Conservation (phyloP, 495 filamentous ascomycete species). For the Pyronema omphalodes region DNA sequence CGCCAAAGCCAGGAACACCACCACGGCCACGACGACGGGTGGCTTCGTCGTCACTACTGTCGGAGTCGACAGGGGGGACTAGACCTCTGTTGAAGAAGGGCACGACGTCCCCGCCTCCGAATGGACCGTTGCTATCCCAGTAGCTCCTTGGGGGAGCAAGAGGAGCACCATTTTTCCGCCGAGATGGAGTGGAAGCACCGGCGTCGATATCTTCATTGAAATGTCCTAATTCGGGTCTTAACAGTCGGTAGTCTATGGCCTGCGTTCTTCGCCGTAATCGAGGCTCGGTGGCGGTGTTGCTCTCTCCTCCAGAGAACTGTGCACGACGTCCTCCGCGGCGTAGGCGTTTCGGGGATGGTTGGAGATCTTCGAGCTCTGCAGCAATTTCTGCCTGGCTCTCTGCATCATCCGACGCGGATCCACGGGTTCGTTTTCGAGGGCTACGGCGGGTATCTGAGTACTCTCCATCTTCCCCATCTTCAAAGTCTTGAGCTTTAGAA, state of each 20-base stretch:
- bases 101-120: slow-evolving; percentile 62
- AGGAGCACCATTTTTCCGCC: slow-evolving; percentile 35
- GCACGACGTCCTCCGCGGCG: slow-evolving; percentile 37
- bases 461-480: slow-evolving; percentile 18
- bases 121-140: slow-evolving; percentile 75
- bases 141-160: slow-evolving; percentile 43
- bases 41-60: slow-evolving; percentile 88
- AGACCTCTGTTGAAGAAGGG: slow-evolving; percentile 57
- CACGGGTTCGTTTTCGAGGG: background rate
- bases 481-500: slow-evolving; percentile 5
- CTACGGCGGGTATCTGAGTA: slow-evolving; percentile 8
- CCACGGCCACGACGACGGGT: slow-evolving; percentile 34
- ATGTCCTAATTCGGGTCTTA: slow-evolving; percentile 49
- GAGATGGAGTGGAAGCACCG: slow-evolving; percentile 39
- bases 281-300: slow-evolving; percentile 24
- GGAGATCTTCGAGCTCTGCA: slow-evolving; percentile 57
- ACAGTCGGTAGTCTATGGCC: slow-evolving; percentile 53
- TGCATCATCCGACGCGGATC: slow-evolving; percentile 35
- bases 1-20: slow-evolving; percentile 41
- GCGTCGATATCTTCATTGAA: slow-evolving; percentile 51
- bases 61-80: slow-evolving; percentile 62
- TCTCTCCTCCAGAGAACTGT: slow-evolving; percentile 26
- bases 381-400: slow-evolving; percentile 59
- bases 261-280: slow-evolving; percentile 35
- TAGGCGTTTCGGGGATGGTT: slow-evolving; percentile 35